Conservation (phyloP, 1,139 yeast species). For the Nakaseomyces bracarensis region DNA sequence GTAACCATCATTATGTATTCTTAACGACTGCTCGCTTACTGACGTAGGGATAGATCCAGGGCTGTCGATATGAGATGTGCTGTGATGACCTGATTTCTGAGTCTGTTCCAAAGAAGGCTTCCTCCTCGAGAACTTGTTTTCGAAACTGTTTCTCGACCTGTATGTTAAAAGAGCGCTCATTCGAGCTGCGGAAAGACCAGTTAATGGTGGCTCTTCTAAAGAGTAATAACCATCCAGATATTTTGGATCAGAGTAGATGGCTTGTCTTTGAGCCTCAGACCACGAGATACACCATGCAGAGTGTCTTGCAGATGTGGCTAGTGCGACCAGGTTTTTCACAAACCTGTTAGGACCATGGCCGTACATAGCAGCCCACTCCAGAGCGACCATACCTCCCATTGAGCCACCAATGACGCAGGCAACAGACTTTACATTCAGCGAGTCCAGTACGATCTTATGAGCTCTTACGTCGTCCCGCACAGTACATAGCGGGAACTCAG, state of each 20-base stretch:
- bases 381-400: conserved; percentile 98
- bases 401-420: conserved; percentile 94
- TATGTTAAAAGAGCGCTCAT: conserved; percentile 94
- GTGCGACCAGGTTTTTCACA: conserved; percentile 66
- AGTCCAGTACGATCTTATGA: conserved; percentile 68
- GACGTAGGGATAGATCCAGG: conserved; percentile 27
- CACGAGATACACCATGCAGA: conserved; percentile 99
- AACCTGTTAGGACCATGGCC: conserved; percentile 43
- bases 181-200: conserved; percentile 92
- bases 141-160: conserved; percentile 86
- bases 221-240: conserved; percentile 82
- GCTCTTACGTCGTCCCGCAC: conserved; percentile 82
- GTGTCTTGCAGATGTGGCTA: conserved; percentile 91
- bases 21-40: conserved; percentile 46
- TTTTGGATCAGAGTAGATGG: conserved; percentile 89
- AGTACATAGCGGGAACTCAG: conserved; percentile 88
- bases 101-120: conserved; percentile 38
- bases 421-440: conserved; percentile 59
- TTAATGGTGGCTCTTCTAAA: conserved; percentile 65
- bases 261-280: conserved; percentile 97
- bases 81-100: conserved; percentile 13
- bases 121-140: conserved; percentile 78
- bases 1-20: conserved; percentile 60
- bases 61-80: background rate
- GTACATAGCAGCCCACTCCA: conserved; percentile 71